phyloP scores from a whole-genome alignment of 2,329 filamentous ascomycete species.

The Neofusicoccum ribis region DNA sequence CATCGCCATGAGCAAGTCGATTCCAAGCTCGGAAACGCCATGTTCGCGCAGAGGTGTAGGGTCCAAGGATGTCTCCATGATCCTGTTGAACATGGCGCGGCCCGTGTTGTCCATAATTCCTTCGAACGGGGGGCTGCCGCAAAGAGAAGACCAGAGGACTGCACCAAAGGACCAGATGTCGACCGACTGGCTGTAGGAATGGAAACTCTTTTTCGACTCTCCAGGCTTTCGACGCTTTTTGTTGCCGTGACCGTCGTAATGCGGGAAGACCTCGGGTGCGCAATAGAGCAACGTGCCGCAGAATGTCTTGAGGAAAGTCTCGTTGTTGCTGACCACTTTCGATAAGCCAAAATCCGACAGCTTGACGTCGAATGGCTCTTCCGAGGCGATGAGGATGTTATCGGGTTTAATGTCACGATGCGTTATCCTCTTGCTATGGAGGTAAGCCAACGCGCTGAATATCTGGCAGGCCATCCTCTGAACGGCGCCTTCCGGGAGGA shows the following conservation, averaged over 20 bases:
- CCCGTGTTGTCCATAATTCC: conserved; percentile 75
- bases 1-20: conserved; percentile 77
- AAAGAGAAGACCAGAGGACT: conserved; percentile 86
- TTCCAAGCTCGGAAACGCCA: conserved; percentile 64
- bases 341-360: conserved; percentile 95
- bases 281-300: conserved; percentile 96
- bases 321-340: conserved; percentile 85
- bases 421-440: conserved; percentile 86
- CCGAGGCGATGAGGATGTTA: conserved; percentile 82
- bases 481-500: conserved; percentile 68
- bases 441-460: conserved; percentile 77
- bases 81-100: conserved; percentile 76
- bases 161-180: conserved; percentile 97
- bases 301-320: conserved; percentile 93
- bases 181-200: conserved; percentile 83
- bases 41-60: conserved; percentile 60
- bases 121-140: conserved; percentile 75
- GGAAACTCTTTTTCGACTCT: conserved; percentile 38
- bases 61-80: conserved; percentile 78
- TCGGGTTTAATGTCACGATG: conserved; percentile 99
- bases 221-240: conserved; percentile 59
- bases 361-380: conserved; percentile 78
- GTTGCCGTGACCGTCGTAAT: conserved; percentile 67
- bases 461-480: conserved; percentile 74
- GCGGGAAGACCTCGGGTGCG: conserved; percentile 92